Evolutionary conservation across 176 grass and related monocot genomes (phyloP).

Genomic region (Musa schizocarpa): DNA sequence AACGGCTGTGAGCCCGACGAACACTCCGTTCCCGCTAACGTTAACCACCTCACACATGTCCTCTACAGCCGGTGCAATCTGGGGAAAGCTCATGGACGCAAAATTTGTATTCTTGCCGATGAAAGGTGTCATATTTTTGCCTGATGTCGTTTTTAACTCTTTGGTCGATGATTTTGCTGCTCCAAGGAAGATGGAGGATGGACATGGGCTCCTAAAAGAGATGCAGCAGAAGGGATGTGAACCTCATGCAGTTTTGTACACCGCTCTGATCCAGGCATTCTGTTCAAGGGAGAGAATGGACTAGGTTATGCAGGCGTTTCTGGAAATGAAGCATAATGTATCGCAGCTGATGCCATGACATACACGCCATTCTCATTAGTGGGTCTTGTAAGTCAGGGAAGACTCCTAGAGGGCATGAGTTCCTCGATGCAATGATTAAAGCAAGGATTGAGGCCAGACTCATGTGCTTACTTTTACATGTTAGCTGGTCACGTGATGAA

Average conservation of each 20-base stretch:
- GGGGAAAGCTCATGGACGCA: conserved; percentile 75
- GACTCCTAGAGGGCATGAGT: conserved; percentile 55
- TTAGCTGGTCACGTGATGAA: conserved; percentile 62
- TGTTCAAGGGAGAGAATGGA: conserved; percentile 62
- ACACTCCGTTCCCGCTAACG: conserved; percentile 32
- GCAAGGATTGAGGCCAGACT: conserved; percentile 51
- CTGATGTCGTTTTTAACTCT: conserved; percentile 77
- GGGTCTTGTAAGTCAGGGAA: conserved; percentile 72
- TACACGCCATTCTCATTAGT: conserved; percentile 50
- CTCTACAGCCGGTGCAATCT: conserved; percentile 87
- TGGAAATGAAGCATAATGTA: conserved; percentile 81
- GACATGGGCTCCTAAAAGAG: conserved; percentile 52
- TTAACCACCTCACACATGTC: conserved; percentile 73
- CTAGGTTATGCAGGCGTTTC: conserved; percentile 75
- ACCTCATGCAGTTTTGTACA: conserved; percentile 81
- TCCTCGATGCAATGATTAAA: conserved; percentile 55
- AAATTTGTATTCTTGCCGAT: conserved; percentile 79
- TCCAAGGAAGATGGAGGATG: conserved; percentile 73
- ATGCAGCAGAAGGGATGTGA: conserved; percentile 57
- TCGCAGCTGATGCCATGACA: conserved; percentile 48
- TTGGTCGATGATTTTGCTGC: conserved; percentile 65
- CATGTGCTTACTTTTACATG: conserved; percentile 49
- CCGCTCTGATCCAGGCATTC: conserved; percentile 79
- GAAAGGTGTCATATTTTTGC: conserved; percentile 45
- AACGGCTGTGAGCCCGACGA: conserved; percentile 17